Percentiles rank a stretch among this genome's conserved stretches.
phyloP scores from a whole-genome alignment of 352 stramenopile genomes.

The Globisporangium acanthophoron region DNA sequence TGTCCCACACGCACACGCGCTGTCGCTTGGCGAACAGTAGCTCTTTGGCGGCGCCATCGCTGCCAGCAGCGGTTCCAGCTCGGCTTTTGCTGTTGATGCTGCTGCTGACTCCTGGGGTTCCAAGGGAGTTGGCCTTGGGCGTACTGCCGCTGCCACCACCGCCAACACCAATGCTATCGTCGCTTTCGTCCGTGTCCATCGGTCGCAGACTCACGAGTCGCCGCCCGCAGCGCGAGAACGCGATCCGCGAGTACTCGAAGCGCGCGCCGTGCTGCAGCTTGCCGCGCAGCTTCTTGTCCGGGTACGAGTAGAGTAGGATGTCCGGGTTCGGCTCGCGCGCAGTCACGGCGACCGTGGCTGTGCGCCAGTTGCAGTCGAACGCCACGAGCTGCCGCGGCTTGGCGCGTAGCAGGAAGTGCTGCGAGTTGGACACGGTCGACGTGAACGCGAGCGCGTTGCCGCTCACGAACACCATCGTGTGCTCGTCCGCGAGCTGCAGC shows the following conservation, averaged over 20 bases:
- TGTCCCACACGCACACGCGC: constrained; percentile 57
- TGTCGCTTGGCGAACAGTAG: constrained; percentile 5
- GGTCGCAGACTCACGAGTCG: constrained; percentile 47
- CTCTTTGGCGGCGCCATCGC: background rate
- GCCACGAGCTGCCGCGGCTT: constrained; percentile 50
- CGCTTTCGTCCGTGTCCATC: constrained; percentile 13
- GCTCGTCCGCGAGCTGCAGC: constrained; percentile 65
- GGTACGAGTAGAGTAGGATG: constrained; percentile 67
- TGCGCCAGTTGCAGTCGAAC: constrained; percentile 64
- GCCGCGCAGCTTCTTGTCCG: constrained; percentile 66
- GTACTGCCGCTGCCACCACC: background rate
- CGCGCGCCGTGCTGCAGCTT: constrained; percentile 31
- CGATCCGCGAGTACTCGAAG: constrained; percentile 62
- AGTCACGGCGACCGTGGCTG: constrained; percentile 46
- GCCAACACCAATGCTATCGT: background rate
- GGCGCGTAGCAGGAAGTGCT: constrained; percentile 57
- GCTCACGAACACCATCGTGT: constrained; percentile 51
- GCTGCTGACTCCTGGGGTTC: background rate
- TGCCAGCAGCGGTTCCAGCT: background rate
- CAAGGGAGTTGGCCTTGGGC: background rate
- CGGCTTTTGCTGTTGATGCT: background rate
- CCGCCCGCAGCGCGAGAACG: constrained; percentile 63
- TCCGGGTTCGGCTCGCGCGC: constrained; percentile 41
- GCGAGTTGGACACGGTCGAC: constrained; percentile 45
- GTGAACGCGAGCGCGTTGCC: constrained; percentile 71